phyloP scores from a whole-genome alignment of 495 filamentous ascomycete species.

The Penicillium waksmanii region DNA sequence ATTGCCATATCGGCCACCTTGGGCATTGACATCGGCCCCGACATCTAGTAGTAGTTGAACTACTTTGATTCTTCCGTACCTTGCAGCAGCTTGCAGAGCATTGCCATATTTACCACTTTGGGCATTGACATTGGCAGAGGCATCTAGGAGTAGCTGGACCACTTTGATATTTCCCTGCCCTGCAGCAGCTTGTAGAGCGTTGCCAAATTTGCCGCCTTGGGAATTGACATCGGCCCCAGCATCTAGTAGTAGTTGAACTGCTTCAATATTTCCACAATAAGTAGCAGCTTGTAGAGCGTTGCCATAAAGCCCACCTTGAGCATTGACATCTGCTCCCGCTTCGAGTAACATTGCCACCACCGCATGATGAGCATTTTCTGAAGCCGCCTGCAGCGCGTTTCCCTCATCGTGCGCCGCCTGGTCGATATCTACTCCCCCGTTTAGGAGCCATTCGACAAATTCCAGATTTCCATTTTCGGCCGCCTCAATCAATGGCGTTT shows the following conservation, averaged over 20 bases:
- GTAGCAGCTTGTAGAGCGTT: neutral
- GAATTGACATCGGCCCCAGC: neutral
- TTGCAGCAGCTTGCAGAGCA: neutral
- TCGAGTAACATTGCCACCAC: neutral
- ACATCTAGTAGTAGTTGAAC: no score
- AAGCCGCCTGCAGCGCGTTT: neutral
- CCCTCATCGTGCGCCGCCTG: neutral
- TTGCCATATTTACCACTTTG: neutral
- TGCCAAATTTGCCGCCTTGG: conserved; percentile 1
- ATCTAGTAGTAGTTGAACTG: neutral
- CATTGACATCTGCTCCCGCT: neutral
- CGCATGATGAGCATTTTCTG: neutral
- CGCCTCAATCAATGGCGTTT: neutral
- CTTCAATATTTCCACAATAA: neutral
- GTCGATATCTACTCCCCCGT: neutral
- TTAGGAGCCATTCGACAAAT: neutral
- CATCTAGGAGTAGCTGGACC: neutral
- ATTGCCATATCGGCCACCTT: neutral
- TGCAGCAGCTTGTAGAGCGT: neutral
- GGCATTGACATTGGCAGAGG: neutral
- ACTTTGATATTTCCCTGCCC: neutral
- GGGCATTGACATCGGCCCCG: neutral
- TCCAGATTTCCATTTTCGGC: neutral
- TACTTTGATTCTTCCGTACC: neutral
- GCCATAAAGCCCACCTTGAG: conserved; percentile 2